Evolutionary conservation across 2,329 filamentous ascomycete genomes (phyloP).

Genomic region (Botrytis porri): DNA sequence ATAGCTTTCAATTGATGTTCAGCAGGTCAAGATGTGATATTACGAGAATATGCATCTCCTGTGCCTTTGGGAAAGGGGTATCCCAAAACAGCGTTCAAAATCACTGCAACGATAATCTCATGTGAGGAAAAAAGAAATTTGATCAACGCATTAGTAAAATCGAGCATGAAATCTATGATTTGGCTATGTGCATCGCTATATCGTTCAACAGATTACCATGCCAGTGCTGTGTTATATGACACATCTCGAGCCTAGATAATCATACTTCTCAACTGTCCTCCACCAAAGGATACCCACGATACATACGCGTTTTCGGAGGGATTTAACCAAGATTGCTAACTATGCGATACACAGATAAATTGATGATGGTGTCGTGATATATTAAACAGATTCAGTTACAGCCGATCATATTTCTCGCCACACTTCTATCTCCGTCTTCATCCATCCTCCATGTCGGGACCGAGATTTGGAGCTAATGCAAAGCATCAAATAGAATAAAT

Average conservation of each 20-base stretch:
- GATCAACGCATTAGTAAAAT: background rate
- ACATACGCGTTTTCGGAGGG: conserved; percentile 9
- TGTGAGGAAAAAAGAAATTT: background rate
- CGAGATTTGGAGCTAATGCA: conserved; percentile 8
- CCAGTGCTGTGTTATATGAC: conserved; percentile 7
- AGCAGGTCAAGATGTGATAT: background rate
- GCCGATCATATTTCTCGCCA: background rate
- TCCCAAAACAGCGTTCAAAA: background rate
- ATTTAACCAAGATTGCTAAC: conserved; percentile 17
- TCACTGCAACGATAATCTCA: background rate
- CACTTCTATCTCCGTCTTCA: background rate
- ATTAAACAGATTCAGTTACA: background rate
- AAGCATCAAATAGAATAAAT: background rate
- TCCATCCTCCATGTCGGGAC: background rate
- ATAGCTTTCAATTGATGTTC: background rate
- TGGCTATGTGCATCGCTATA: background rate
- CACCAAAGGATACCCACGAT: conserved; percentile 7
- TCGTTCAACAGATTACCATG: background rate
- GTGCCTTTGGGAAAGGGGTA: background rate
- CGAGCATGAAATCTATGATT: conserved; percentile 2
- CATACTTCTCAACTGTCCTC: background rate
- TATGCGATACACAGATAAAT: conserved; percentile 7
- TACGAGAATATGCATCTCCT: background rate
- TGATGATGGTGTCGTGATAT: background rate
- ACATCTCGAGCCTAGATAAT: conserved; percentile 11